A percentile compares a stretch with the other conserved stretches of the same genome.
Evolutionary conservation across 306 rosid species (phyloP).

Genomic region (Vicia villosa): DNA sequence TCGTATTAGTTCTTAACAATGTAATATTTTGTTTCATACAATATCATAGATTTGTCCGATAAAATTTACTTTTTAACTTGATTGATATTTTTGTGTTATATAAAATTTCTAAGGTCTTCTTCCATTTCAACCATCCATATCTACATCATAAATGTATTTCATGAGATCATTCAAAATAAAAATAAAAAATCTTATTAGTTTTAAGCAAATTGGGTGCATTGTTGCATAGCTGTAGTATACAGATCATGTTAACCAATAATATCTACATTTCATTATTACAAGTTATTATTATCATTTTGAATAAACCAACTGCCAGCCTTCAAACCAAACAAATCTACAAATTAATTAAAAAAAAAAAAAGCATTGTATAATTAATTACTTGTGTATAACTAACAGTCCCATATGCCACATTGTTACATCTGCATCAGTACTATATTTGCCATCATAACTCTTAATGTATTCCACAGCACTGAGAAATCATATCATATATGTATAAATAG

Average conservation of each 20-base stretch:
- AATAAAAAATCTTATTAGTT: background rate
- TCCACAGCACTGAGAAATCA: background rate
- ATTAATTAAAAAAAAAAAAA: background rate
- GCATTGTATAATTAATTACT: conserved; percentile 22
- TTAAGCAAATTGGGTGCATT: background rate
- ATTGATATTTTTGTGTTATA: no score
- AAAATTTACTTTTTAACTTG: no score
- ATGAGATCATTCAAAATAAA: no score
- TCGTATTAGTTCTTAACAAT: no score
- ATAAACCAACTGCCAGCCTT: conserved; percentile 26
- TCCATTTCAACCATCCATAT: no score
- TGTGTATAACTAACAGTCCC: conserved; percentile 6
- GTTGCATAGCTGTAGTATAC: background rate
- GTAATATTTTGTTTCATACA: no score
- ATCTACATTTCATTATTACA: background rate
- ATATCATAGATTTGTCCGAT: no score
- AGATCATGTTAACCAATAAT: background rate
- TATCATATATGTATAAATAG: background rate
- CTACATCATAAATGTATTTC: no score
- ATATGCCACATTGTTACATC: conserved; percentile 34
- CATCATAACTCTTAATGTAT: conserved; percentile 7
- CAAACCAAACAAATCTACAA: conserved; percentile 24
- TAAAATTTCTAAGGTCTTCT: no score
- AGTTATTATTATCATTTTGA: background rate
- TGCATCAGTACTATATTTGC: conserved; percentile 22